Conservation (phyloP, 2,329 filamentous ascomycete species). For the Davidsoniella australis region DNA sequence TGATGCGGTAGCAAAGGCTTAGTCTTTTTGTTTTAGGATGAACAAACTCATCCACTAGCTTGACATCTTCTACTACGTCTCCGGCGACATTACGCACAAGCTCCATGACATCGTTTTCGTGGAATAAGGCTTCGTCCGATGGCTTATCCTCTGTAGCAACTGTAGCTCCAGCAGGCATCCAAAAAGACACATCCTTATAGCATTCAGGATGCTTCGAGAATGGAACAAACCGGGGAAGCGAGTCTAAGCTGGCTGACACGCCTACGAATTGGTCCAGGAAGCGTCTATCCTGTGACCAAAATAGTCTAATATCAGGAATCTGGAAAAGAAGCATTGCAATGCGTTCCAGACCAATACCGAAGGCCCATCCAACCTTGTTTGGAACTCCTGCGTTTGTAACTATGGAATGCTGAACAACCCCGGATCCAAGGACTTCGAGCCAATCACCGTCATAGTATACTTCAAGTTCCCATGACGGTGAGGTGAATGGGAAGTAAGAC, state of each 20-base stretch:
- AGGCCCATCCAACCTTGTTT: constrained; percentile 76
- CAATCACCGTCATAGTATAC: constrained; percentile 89
- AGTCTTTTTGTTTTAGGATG: constrained; percentile 70
- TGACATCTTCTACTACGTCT: constrained; percentile 75
- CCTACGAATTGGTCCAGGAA: constrained; percentile 75
- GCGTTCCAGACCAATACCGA: constrained; percentile 82
- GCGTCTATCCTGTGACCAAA: constrained; percentile 75
- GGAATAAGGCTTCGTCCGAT: constrained; percentile 42
- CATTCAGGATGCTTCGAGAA: constrained; percentile 87
- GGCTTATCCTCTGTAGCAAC: constrained; percentile 19
- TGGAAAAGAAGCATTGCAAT: constrained; percentile 96
- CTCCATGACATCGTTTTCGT: constrained; percentile 97
- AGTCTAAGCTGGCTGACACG: constrained; percentile 32
- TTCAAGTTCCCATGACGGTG: constrained; percentile 88
- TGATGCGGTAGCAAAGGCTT: constrained; percentile 84
- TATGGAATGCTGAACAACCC: constrained; percentile 70
- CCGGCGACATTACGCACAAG: constrained; percentile 69
- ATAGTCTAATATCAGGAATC: constrained; percentile 89
- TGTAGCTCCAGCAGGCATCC: constrained; percentile 36
- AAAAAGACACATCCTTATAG: constrained; percentile 88
- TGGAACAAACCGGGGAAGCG: constrained; percentile 51
- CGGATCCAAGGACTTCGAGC: constrained; percentile 91
- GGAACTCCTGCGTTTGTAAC: constrained; percentile 61
- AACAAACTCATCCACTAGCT: constrained; percentile 67
- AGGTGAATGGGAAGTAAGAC: constrained; percentile 94